Conservation (phyloP, 768 basidiomycete species). For the Hygrophorus pudorinus region DNA sequence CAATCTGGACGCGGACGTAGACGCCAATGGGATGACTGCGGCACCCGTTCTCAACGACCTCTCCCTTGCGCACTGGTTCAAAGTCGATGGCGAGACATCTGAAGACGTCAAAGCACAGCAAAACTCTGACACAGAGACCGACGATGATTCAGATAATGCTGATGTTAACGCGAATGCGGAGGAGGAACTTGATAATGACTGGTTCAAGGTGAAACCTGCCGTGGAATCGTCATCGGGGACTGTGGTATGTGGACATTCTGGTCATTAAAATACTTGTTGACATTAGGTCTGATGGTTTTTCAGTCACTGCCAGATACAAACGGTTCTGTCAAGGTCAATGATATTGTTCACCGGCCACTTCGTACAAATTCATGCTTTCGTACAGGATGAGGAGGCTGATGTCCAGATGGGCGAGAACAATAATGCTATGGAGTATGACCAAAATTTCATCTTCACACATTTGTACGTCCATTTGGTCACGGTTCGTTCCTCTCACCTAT, state of each 20-base stretch:
- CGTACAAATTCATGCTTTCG: slow-evolving; percentile 2
- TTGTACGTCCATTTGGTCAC: slow-evolving; percentile 37
- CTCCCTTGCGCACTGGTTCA: slow-evolving; percentile 50
- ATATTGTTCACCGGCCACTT: not conserved
- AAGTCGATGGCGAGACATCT: slow-evolving; percentile 24
- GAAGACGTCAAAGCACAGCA: slow-evolving; percentile 16
- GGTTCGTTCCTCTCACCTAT: slow-evolving; percentile 1
- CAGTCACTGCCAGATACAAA: not conserved
- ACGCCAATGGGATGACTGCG: slow-evolving; percentile 13
- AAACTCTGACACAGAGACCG: slow-evolving; percentile 48
- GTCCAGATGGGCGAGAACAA: slow-evolving; percentile 66
- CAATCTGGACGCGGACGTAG: not conserved
- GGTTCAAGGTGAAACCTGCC: slow-evolving; percentile 21
- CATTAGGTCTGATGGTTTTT: not conserved
- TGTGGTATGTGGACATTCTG: not conserved
- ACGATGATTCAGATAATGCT: slow-evolving; percentile 61
- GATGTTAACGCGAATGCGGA: slow-evolving; percentile 38
- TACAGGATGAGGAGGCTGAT: slow-evolving; percentile 22
- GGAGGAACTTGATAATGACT: slow-evolving; percentile 26
- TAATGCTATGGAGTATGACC: slow-evolving; percentile 68
- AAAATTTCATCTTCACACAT: slow-evolving; percentile 71
- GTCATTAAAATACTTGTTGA: not conserved
- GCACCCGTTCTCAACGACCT: slow-evolving; percentile 43
- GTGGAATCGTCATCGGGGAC: not conserved
- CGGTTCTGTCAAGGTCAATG: not conserved